A percentile compares a stretch with the other conserved stretches of the same genome.
Evolutionary conservation across 192 early-diverging fungal species (phyloP).

Genomic region (Endogone sp.): DNA sequence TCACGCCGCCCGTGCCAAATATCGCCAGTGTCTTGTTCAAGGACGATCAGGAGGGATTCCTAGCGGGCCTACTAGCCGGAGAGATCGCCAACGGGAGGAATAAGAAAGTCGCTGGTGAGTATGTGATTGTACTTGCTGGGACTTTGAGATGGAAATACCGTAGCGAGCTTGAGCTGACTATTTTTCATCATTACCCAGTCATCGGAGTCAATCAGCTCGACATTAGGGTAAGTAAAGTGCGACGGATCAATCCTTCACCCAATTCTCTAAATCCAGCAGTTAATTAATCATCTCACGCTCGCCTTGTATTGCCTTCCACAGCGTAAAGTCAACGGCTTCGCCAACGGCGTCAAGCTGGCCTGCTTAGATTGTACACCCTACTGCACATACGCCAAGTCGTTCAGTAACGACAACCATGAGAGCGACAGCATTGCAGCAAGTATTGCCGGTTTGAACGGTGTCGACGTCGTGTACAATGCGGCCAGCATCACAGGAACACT

Average conservation of each 20-base stretch:
- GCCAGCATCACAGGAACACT: slow-evolving; percentile 30
- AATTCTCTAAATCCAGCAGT: too few species aligned
- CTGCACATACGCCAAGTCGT: slow-evolving; percentile 27
- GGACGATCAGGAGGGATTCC: slow-evolving; percentile 34
- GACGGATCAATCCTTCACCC: too few species aligned
- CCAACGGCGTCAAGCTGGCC: slow-evolving; percentile 25
- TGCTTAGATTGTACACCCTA: slow-evolving; percentile 27
- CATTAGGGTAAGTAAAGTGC: neutral
- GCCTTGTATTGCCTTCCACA: neutral
- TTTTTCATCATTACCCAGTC: slow-evolving; percentile 1
- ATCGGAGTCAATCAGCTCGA: slow-evolving; percentile 34
- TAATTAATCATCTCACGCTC: too few species aligned
- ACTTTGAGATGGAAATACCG: too few species aligned
- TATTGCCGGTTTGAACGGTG: slow-evolving; percentile 11
- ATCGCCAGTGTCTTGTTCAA: slow-evolving; percentile 34
- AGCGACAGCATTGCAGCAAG: neutral
- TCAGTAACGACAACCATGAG: slow-evolving; percentile 14
- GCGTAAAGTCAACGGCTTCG: slow-evolving; percentile 33
- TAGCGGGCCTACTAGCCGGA: slow-evolving; percentile 29
- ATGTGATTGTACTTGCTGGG: neutral
- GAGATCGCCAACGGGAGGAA: slow-evolving; percentile 27
- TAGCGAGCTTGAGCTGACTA: neutral
- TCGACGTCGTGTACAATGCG: slow-evolving; percentile 31
- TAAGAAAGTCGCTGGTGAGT: slow-evolving; percentile 29
- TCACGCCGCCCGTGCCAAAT: slow-evolving; percentile 29